Conservation (phyloP, 2,329 filamentous ascomycete species). For the Aspergillus brunneoviolaceus region DNA sequence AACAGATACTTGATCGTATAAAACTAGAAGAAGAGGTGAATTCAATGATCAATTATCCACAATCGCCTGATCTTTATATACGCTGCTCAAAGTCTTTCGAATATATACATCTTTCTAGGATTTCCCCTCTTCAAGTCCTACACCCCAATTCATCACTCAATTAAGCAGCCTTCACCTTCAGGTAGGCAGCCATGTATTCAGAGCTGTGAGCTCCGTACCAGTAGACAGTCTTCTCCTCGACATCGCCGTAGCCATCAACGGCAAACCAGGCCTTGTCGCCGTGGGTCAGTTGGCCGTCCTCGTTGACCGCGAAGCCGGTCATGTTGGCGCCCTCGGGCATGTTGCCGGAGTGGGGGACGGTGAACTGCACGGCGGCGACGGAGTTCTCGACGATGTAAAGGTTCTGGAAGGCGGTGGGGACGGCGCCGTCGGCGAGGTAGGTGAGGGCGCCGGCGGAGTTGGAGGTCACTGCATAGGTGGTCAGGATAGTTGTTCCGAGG, state of each 20-base stretch:
- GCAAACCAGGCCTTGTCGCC: slow-evolving; percentile 27
- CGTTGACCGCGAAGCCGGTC: slow-evolving; percentile 26
- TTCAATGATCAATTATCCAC: background rate
- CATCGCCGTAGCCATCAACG: slow-evolving; percentile 25
- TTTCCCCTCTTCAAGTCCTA: background rate
- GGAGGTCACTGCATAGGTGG: slow-evolving; percentile 18
- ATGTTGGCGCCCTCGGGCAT: slow-evolving; percentile 25
- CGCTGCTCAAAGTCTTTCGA: background rate
- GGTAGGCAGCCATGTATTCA: slow-evolving; percentile 18
- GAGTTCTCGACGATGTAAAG: slow-evolving; percentile 27
- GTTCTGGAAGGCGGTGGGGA: slow-evolving; percentile 31
- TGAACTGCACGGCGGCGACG: slow-evolving; percentile 24
- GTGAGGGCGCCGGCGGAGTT: slow-evolving; percentile 22
- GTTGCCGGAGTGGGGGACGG: slow-evolving; percentile 29
- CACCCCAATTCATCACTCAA: background rate
- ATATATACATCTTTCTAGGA: background rate
- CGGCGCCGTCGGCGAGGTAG: slow-evolving; percentile 23
- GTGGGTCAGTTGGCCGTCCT: slow-evolving; percentile 29
- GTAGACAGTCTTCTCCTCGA: slow-evolving; percentile 23
- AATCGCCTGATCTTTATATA: background rate
- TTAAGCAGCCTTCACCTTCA: slow-evolving; percentile 24
- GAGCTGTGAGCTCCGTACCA: slow-evolving; percentile 29
- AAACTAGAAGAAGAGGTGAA: too few species aligned
- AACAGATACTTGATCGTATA: too few species aligned
- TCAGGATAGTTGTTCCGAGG: background rate